Evolutionary conservation across 2,329 filamentous ascomycete genomes (phyloP), one percentile per base, ranked within the genome.

Genomic region (Trematosphaeria pertusa): DNA sequence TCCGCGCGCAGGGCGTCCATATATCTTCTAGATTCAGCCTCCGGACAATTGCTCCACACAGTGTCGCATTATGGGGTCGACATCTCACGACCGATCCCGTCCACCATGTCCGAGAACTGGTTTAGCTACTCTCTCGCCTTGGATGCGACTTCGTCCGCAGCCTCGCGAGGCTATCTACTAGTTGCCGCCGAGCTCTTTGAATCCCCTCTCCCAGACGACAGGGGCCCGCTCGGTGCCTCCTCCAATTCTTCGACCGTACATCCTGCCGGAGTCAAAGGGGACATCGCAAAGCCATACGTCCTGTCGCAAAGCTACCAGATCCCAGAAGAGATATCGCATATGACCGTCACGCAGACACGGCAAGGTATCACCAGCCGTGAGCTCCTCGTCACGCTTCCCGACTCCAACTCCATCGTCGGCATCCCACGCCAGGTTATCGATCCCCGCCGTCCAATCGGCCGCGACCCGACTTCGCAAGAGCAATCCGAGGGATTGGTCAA

Each of bases 61-160:
- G 81, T 84, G 35, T 83, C 79, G 0, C 87, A 96, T 65, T 73
- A 81, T 5, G 87, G 87, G 3, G 85, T 96, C 24, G 92, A 97
- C 65, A 78, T 83, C 1, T 78, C 74, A 37, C 87, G 91, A 65
- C 81, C 87, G 0, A 87, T 96, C 50, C 79, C 88, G 17, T 91
- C 91, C 32, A 83, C 85, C 19, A 79, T 97, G 41, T 88, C 91
- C 0, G 94, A 99, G 77, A 97, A 99, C 74, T 97, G 93, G 91
- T 92, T 95, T 65, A 82, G 87, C 5, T 97, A 96, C 76, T 88
- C 90, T 6, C 89, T 92, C 71, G 76, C 80, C 1, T 61, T 73
- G 6, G 82, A 86, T 51, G 75, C 79, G 18, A 63, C 75, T 3
- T 73, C 78, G n/a, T 78, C 81, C 44, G 56, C 69, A 12, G 47